phyloP scores from a whole-genome alignment of 306 rosid genomes.

The Datisca glomerata region DNA sequence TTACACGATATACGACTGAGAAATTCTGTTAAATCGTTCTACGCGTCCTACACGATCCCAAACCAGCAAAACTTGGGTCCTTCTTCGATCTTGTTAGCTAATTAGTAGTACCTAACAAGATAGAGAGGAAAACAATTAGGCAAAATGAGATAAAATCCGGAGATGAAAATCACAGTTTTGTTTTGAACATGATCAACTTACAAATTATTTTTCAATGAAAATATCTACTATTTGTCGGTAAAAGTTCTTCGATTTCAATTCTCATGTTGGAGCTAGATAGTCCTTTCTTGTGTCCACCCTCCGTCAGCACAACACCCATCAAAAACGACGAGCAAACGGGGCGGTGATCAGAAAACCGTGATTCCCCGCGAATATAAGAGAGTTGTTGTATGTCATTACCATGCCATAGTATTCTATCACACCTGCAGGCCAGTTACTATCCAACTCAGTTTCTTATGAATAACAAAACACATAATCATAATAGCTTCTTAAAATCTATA shows the following conservation, averaged over 20 bases:
- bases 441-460: slow-evolving; percentile 7
- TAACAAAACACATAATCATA: not conserved
- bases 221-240: slow-evolving; percentile 27
- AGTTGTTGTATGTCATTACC: slow-evolving; percentile 68
- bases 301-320: slow-evolving; percentile 39
- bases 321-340: slow-evolving; percentile 74
- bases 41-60: no score
- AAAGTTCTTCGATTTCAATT: slow-evolving; percentile 42
- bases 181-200: not conserved
- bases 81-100: no score
- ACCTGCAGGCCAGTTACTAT: slow-evolving; percentile 38
- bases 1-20: no score
- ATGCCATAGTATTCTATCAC: slow-evolving; percentile 88
- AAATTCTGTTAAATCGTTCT: no score
- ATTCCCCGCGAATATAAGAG: slow-evolving; percentile 55
- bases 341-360: slow-evolving; percentile 77
- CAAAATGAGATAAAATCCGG: no score
- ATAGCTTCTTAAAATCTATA: slow-evolving; percentile 3
- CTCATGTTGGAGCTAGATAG: slow-evolving; percentile 24
- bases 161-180: no score
- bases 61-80: no score
- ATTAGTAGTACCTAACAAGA: no score
- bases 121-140: no score
- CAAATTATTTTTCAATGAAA: slow-evolving; percentile 5
- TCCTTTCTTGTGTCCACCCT: slow-evolving; percentile 31